Evolutionary conservation across 2,329 filamentous ascomycete species (phyloP).

Genomic region (Cercospora canescens): DNA sequence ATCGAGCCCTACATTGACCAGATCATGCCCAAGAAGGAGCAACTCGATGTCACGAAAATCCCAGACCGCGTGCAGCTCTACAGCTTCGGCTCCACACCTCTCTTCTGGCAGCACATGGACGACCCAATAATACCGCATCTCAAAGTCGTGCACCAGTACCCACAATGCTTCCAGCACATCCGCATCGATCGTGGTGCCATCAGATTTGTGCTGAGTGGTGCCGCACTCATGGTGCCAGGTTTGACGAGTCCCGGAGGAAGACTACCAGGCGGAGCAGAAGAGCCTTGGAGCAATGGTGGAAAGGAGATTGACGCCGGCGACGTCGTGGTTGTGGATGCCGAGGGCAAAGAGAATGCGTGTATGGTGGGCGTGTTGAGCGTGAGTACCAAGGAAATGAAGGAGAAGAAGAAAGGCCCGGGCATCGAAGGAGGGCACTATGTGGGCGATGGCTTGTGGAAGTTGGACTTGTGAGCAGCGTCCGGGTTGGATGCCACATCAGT

Average conservation of each 20-base stretch:
- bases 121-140: slow-evolving; percentile 84
- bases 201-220: slow-evolving; percentile 90
- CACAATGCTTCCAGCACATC: slow-evolving; percentile 76
- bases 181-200: slow-evolving; percentile 95
- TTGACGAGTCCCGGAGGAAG: slow-evolving; percentile 81
- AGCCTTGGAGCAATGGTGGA: slow-evolving; percentile 49
- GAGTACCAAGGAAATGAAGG: slow-evolving; percentile 89
- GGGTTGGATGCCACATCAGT: background rate
- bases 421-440: slow-evolving; percentile 93
- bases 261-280: slow-evolving; percentile 60
- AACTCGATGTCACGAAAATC: slow-evolving; percentile 88
- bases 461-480: slow-evolving; percentile 47
- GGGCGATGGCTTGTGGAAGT: slow-evolving; percentile 88
- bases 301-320: slow-evolving; percentile 77
- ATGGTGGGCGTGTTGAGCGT: slow-evolving; percentile 81
- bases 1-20: slow-evolving; percentile 89
- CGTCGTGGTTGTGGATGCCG: slow-evolving; percentile 84
- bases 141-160: slow-evolving; percentile 85
- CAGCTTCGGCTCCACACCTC: slow-evolving; percentile 71
- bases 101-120: slow-evolving; percentile 89
- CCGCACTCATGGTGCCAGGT: slow-evolving; percentile 93
- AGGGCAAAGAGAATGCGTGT: slow-evolving; percentile 91
- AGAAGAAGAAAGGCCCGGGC: slow-evolving; percentile 89
- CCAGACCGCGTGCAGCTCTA: slow-evolving; percentile 90
- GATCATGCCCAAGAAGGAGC: slow-evolving; percentile 90